Conservation (phyloP, 192 early-diverging fungal species). For the Backusella macrospora region DNA sequence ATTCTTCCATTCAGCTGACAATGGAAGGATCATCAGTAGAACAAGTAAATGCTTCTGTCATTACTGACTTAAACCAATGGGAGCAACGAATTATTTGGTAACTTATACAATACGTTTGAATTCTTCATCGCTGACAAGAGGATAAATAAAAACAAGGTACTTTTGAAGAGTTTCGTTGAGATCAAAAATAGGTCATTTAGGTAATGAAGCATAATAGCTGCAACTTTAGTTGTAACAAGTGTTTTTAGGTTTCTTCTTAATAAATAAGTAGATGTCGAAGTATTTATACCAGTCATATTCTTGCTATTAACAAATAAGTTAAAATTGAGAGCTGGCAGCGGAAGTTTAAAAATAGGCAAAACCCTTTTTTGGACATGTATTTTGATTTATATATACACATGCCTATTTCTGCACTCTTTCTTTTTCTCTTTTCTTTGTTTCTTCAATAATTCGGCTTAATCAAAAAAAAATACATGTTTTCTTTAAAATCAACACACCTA, state of each 20-base stretch:
- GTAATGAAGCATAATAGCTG: slow-evolving; percentile 72
- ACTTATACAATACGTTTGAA: slow-evolving; percentile 65
- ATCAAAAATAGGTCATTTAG: slow-evolving; percentile 85
- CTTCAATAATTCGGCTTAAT: background rate
- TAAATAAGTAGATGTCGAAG: too few relatives aligned
- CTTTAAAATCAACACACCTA: background rate
- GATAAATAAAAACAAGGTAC: slow-evolving; percentile 80
- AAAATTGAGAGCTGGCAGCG: too few relatives aligned
- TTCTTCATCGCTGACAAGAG: slow-evolving; percentile 72
- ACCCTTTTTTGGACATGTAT: slow-evolving; percentile 1
- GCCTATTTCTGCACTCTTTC: too few relatives aligned
- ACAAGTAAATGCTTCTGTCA: slow-evolving; percentile 85
- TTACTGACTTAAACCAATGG: slow-evolving; percentile 76
- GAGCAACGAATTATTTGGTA: slow-evolving; percentile 79
- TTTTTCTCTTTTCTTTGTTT: slow-evolving; percentile 4
- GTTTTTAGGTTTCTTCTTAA: slow-evolving; percentile 19
- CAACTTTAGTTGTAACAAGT: slow-evolving; percentile 29
- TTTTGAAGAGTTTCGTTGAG: slow-evolving; percentile 80
- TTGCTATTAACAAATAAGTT: background rate
- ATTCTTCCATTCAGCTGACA: slow-evolving; percentile 92
- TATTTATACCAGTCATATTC: slow-evolving; percentile 4
- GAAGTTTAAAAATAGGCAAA: background rate
- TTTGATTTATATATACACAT: background rate
- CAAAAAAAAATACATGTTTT: background rate
- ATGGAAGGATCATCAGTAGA: slow-evolving; percentile 69